phyloP scores from a whole-genome alignment of 176 grass and related monocot genomes.

The Aegilops tauschii region DNA sequence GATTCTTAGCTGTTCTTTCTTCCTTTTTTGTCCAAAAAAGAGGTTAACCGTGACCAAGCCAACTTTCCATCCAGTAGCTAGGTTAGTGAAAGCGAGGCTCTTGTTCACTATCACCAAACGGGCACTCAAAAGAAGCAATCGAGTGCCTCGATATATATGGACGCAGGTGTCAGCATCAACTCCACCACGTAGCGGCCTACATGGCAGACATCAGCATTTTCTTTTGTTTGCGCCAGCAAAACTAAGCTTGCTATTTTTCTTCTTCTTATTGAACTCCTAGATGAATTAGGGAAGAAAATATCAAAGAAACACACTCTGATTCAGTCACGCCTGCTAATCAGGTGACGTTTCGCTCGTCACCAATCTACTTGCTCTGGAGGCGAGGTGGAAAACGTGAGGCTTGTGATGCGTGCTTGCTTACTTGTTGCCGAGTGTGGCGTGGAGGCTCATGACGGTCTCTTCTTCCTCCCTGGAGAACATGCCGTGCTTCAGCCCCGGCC shows the following conservation, averaged over 20 bases:
- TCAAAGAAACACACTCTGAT: neutral
- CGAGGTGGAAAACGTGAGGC: neutral
- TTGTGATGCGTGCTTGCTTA: slow-evolving; percentile 40
- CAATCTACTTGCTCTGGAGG: too few relatives aligned
- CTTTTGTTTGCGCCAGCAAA: slow-evolving; percentile 19
- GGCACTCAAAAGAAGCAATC: slow-evolving; percentile 31
- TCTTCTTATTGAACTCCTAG: too few relatives aligned
- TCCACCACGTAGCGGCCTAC: slow-evolving; percentile 31
- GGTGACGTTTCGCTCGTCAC: neutral
- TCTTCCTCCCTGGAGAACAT: slow-evolving; percentile 73
- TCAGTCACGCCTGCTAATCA: neutral
- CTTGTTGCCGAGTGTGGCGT: slow-evolving; percentile 81
- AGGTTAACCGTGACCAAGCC: slow-evolving; percentile 14
- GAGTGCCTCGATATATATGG: slow-evolving; percentile 35
- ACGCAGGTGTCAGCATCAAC: slow-evolving; percentile 46
- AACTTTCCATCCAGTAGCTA: neutral
- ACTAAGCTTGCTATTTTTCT: neutral
- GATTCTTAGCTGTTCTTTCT: neutral
- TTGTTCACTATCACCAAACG: slow-evolving; percentile 21
- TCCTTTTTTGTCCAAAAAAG: neutral
- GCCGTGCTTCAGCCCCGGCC: slow-evolving; percentile 86
- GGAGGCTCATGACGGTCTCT: slow-evolving; percentile 61
- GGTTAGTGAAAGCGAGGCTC: slow-evolving; percentile 18
- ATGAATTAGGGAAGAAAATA: too few relatives aligned
- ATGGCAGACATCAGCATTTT: slow-evolving; percentile 43